phyloP scores from a whole-genome alignment of 805 yeast species.

The Saccharomyces eubayanus region DNA sequence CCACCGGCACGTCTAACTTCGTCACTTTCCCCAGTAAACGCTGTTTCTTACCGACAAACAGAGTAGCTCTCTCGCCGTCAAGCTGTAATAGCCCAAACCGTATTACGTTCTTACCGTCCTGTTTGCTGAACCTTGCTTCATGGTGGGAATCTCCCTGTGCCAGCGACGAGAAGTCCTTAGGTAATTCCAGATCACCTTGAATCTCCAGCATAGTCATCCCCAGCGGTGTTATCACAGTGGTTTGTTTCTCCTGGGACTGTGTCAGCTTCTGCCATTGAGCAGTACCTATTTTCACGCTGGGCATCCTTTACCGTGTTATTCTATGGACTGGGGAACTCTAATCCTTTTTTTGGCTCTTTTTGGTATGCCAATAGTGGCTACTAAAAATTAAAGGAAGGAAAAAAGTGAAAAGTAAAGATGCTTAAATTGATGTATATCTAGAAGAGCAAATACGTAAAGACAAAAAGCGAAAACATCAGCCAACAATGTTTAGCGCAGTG shows the following conservation, averaged over 20 bases:
- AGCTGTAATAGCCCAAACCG: conserved; percentile 22
- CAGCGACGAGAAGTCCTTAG: conserved; percentile 19
- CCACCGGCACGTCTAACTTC: conserved; percentile 56
- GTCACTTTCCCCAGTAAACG: conserved; percentile 55
- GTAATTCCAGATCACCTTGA: conserved; percentile 59
- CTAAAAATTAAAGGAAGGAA: background rate
- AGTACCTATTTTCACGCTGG: conserved; percentile 20
- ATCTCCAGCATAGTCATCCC: conserved; percentile 61
- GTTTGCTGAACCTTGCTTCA: conserved; percentile 24
- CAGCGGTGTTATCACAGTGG: conserved; percentile 34
- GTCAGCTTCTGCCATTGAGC: conserved; percentile 17
- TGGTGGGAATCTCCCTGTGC: conserved; percentile 22
- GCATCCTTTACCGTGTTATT: conserved; percentile 13
- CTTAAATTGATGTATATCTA: background rate
- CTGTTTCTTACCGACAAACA: conserved; percentile 63
- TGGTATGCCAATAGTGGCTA: background rate
- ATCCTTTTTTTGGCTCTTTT: background rate
- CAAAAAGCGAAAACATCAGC: background rate
- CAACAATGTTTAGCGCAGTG: conserved; percentile 13
- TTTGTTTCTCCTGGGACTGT: conserved; percentile 10
- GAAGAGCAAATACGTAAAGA: background rate
- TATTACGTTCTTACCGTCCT: conserved; percentile 13
- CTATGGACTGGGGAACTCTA: background rate
- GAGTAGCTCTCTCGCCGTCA: conserved; percentile 37
- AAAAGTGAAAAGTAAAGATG: background rate